Conservation (phyloP, 148 eudicot genomes). For the Spergularia bocconei region DNA sequence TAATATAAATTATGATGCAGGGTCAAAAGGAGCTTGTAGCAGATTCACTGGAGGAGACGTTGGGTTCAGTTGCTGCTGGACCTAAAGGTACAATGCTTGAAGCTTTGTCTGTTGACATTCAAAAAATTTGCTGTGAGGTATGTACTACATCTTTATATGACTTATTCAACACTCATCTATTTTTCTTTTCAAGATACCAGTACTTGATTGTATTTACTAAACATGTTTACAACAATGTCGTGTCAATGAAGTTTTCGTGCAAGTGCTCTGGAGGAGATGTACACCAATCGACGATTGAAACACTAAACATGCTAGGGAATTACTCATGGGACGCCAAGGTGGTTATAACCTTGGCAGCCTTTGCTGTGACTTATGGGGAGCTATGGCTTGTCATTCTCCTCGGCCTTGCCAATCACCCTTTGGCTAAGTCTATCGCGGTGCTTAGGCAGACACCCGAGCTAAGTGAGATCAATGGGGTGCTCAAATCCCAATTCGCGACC, state of each 20-base stretch:
- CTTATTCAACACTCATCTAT: too few relatives aligned
- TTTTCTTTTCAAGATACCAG: too few relatives aligned
- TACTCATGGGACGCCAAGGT: slow-evolving; percentile 12
- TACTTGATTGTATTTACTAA: not conserved
- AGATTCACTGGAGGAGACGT: slow-evolving; percentile 1
- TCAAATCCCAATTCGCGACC: not conserved
- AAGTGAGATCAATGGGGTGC: slow-evolving; percentile 14
- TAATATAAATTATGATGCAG: not conserved
- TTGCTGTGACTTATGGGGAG: slow-evolving; percentile 18
- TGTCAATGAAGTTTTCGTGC: not conserved
- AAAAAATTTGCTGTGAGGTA: slow-evolving; percentile 23
- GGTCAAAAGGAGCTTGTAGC: not conserved
- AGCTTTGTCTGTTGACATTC: slow-evolving; percentile 7
- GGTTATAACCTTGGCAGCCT: slow-evolving; percentile 12
- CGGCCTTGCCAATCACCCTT: slow-evolving; percentile 5
- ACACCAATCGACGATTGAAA: not conserved
- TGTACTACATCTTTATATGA: too few relatives aligned
- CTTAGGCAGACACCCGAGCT: slow-evolving; percentile 20
- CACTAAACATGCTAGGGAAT: slow-evolving; percentile 45
- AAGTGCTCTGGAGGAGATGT: not conserved
- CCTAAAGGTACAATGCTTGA: slow-evolving; percentile 21
- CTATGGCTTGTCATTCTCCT: slow-evolving; percentile 19
- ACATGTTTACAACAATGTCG: not conserved
- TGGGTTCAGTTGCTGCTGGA: slow-evolving; percentile 9
- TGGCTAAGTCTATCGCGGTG: slow-evolving; percentile 13